These are phyloP conservation scores for Balakata baccata DNA, from an alignment of 345 rosid species.

Conservation along the genomic window DNA sequence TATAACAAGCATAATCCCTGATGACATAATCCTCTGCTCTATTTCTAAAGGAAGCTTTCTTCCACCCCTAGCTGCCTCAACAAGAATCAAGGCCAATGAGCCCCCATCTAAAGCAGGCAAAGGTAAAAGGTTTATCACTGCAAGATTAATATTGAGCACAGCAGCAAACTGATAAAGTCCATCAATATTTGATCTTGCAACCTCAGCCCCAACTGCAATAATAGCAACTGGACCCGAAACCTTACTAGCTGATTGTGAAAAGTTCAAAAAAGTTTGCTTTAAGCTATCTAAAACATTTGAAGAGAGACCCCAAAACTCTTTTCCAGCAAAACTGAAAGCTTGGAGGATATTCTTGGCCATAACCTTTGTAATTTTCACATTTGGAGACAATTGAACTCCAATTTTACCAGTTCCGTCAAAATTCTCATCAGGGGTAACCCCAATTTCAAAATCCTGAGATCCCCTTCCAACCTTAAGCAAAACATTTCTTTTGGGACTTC, in stretches of 20 bases:
- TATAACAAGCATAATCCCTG: conserved; percentile 78
- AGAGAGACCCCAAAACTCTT: conserved; percentile 70
- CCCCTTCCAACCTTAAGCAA: conserved; percentile 62
- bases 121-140: conserved; percentile 83
- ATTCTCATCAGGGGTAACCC: conserved; percentile 78
- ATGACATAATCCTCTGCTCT: conserved; percentile 88
- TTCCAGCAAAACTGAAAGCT: conserved; percentile 58
- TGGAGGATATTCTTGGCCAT: conserved; percentile 53
- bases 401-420: conserved; percentile 82
- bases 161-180: conserved; percentile 94
- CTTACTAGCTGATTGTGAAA: conserved; percentile 83
- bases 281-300: conserved; percentile 74
- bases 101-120: conserved; percentile 96
- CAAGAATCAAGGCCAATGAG: conserved; percentile 72
- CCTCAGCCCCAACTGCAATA: conserved; percentile 96
- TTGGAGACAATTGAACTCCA: conserved; percentile 85
- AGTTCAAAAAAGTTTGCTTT: conserved; percentile 75
- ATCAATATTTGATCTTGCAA: conserved; percentile 83
- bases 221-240: conserved; percentile 93
- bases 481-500: conserved; percentile 59
- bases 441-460: conserved; percentile 46
- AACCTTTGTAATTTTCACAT: conserved; percentile 62
- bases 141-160: conserved; percentile 75
- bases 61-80: conserved; percentile 89
- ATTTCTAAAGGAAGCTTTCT: conserved; percentile 81